These are phyloP conservation scores for Taphrina sp. DNA, from an alignment of 1,139 yeast species.

Conservation along the genomic window DNA sequence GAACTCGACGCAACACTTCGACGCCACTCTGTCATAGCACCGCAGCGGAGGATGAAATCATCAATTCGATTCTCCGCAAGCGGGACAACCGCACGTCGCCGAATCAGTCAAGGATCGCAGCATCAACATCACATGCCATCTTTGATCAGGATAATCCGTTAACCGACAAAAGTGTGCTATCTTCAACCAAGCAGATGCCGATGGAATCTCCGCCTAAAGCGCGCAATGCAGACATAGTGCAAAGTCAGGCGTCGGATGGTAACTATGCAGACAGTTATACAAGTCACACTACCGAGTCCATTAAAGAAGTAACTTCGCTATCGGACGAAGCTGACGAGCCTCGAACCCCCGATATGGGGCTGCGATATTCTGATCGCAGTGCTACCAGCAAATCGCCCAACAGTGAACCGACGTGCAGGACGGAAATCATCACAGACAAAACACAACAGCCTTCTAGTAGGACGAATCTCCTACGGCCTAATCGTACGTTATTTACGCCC, in stretches of 20 bases:
- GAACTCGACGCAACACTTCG: conserved; percentile 3
- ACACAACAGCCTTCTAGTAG: not conserved
- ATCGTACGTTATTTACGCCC: not conserved
- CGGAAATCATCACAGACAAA: not conserved
- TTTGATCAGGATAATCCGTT: too few species aligned
- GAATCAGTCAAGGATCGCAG: too few species aligned
- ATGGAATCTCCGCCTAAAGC: too few species aligned
- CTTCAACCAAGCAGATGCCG: too few species aligned
- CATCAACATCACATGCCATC: too few species aligned
- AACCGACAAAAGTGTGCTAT: too few species aligned
- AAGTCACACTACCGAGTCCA: not conserved
- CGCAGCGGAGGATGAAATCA: conserved; percentile 12
- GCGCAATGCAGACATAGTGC: too few species aligned
- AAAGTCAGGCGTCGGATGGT: not conserved
- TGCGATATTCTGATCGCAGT: not conserved
- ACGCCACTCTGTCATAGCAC: not conserved
- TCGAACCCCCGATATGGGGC: not conserved
- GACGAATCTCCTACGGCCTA: not conserved
- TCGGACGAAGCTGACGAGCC: not conserved
- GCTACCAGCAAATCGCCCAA: not conserved
- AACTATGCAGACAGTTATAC: not conserved
- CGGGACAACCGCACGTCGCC: not conserved
- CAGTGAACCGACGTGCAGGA: too few species aligned
- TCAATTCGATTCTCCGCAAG: conserved; percentile 9
- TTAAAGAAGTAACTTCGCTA: conserved; percentile 2